Conservation (phyloP, 164 flowering plant genomes). For the Santalum album region DNA sequence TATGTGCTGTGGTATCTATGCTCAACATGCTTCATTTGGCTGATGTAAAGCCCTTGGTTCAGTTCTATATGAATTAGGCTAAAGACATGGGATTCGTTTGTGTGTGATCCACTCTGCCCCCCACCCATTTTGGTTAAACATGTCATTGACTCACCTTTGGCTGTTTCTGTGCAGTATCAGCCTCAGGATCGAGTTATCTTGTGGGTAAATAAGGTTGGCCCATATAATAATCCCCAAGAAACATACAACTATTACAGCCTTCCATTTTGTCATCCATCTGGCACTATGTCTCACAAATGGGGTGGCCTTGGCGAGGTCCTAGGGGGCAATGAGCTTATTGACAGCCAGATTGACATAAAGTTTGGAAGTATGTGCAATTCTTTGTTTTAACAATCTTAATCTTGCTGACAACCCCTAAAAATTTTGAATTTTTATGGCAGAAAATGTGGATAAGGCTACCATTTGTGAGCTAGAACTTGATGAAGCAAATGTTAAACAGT, state of each 20-base stretch:
- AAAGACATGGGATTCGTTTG: too few relatives aligned
- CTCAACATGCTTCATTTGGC: too few relatives aligned
- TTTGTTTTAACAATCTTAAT: background rate
- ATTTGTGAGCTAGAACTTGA: constrained; percentile 74
- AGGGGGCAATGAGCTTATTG: constrained; percentile 98
- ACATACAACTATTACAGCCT: constrained; percentile 95
- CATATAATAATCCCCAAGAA: constrained; percentile 98
- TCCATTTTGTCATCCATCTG: constrained; percentile 73
- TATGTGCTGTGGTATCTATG: too few relatives aligned
- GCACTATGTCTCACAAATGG: constrained; percentile 79
- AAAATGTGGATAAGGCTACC: constrained; percentile 55
- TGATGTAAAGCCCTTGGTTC: too few relatives aligned
- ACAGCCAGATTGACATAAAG: constrained; percentile 78
- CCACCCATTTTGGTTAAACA: background rate
- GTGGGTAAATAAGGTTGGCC: constrained; percentile 99
- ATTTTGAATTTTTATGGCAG: constrained; percentile 30
- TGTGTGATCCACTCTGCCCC: too few relatives aligned
- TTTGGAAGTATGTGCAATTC: constrained; percentile 51
- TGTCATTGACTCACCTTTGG: background rate
- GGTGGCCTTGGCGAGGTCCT: constrained; percentile 99
- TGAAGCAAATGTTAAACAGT: constrained; percentile 69
- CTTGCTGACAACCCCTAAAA: background rate
- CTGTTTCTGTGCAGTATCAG: constrained; percentile 56
- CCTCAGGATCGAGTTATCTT: constrained; percentile 65
- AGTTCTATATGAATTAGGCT: too few relatives aligned